Base-by-base conservation (phyloP, 2,329 filamentous ascomycete species). In the Xylariaceae sp. region DNA sequence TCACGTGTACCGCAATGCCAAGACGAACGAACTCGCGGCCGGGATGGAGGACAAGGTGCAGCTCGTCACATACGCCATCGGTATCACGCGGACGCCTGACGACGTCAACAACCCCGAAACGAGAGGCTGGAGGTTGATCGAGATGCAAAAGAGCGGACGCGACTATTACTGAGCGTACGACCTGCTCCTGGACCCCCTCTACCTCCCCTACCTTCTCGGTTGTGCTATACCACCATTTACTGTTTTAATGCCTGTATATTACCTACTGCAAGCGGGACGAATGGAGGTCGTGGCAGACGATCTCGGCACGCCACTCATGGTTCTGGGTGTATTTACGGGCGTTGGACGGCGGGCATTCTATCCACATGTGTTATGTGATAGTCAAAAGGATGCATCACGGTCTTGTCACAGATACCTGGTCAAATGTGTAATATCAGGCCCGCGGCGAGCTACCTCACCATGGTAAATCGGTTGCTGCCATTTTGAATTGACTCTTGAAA, bases 31-130 rank as follows among this genome's bases (percentile, higher is more conserved):
- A 60, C 75, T 98, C 30, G 89, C 90, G 3, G 90, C 90, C 10
- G 92, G 92, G 27, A 96, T 95, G 88, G 92, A 98, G 62, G 92
- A 98, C 64, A 93, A 89, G 65, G 92, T 98, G 16, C 92, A 98
- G 64, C 80, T 94, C 48, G 92, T 98, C 47, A 96, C 92, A 2
- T 98, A 98, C 55, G 92, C 90, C 43, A 96, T 98, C 49, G 92
- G 92, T 50, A 83, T 98, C 40, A 98, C 92, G 3, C 74, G 92
- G 45, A 79, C 94, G 39, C 81, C 92, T 2, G 92, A 98, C 57
- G 92, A 98, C 49, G 90, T 96, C 47, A 90, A 81, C 68, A 96
- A 98, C 60, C 85, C 88, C 2, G 92, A 98, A 67, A 98, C 92
- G 9, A 76, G 89, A 55, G 92, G 92, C 19, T 98, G 92, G 92